Evolutionary conservation across 345 rosid genomes (phyloP).

Genomic region (Boechera divaricarpa): DNA sequence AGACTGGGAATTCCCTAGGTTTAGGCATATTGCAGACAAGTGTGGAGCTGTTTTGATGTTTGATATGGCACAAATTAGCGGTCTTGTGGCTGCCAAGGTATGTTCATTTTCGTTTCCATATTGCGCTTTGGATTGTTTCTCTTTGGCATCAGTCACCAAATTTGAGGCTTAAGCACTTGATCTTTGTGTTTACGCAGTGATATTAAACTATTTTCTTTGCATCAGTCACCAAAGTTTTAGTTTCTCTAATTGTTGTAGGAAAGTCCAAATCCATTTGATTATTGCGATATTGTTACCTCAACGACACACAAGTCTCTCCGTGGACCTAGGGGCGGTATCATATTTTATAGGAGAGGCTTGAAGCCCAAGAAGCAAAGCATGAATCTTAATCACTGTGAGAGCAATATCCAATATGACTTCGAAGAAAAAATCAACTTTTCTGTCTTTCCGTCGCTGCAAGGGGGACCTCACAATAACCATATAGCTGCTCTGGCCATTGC

Average conservation of each 20-base stretch:
- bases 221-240: slow-evolving; percentile 1
- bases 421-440: slow-evolving; percentile 92
- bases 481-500: slow-evolving; percentile 98
- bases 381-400: slow-evolving; percentile 59
- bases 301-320: slow-evolving; percentile 93
- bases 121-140: neutral
- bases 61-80: slow-evolving; percentile 88
- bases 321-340: slow-evolving; percentile 94
- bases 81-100: slow-evolving; percentile 93
- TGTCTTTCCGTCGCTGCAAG: slow-evolving; percentile 89
- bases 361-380: slow-evolving; percentile 69
- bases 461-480: slow-evolving; percentile 96
- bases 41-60: slow-evolving; percentile 74
- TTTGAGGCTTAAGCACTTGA: slow-evolving; percentile 19
- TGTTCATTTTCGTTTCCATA: slow-evolving; percentile 15
- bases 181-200: slow-evolving; percentile 12
- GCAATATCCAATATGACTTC: slow-evolving; percentile 65
- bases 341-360: slow-evolving; percentile 79
- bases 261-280: slow-evolving; percentile 73
- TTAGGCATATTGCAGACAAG: slow-evolving; percentile 78
- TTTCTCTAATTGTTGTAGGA: slow-evolving; percentile 54
- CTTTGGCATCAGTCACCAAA: slow-evolving; percentile 20
- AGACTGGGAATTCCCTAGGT: slow-evolving; percentile 79
- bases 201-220: neutral
- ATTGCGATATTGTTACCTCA: slow-evolving; percentile 92